These are phyloP conservation scores for Globisporangium ultimum DNA, from an alignment of 352 stramenopile genomes.

Conservation along the genomic window DNA sequence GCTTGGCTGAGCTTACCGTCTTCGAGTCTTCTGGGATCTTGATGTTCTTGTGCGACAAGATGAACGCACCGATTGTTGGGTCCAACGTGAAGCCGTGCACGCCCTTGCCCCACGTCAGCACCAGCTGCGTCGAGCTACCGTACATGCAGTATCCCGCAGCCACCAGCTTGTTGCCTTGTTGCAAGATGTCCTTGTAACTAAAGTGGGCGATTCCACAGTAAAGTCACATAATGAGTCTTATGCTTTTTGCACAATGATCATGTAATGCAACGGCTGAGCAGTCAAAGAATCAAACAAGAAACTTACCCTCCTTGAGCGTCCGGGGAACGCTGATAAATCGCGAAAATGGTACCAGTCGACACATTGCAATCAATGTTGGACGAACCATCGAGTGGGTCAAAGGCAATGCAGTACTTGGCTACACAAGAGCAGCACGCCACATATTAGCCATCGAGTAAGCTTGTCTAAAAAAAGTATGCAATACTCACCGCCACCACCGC, in stretches of 20 bases:
- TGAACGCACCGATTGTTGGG: constrained; percentile 97
- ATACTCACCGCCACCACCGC: constrained; percentile 32
- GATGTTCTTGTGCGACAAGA: constrained; percentile 95
- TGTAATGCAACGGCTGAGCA: not conserved
- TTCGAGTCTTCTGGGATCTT: constrained; percentile 91
- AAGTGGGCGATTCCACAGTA: not conserved
- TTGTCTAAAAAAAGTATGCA: not conserved
- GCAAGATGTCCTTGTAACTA: constrained; percentile 91
- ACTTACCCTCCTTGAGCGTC: constrained; percentile 42
- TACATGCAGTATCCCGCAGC: constrained; percentile 99
- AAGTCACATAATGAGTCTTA: constrained; percentile 2
- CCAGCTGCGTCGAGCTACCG: constrained; percentile 96
- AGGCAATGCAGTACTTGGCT: constrained; percentile 97
- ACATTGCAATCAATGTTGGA: constrained; percentile 99
- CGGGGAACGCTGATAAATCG: constrained; percentile 92
- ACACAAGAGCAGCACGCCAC: not conserved
- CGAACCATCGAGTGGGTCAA: constrained; percentile 98
- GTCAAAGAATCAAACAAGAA: not conserved
- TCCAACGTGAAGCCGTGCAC: constrained; percentile 98
- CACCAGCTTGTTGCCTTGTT: constrained; percentile 92
- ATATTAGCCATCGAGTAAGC: not conserved
- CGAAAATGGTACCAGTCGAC: constrained; percentile 98
- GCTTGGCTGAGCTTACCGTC: constrained; percentile 37
- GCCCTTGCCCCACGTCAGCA: constrained; percentile 94
- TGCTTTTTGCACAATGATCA: not conserved